These are phyloP conservation scores for Scenedesmus sp. DNA, from an alignment of 163 green algal genomes.

Conservation along the genomic window DNA sequence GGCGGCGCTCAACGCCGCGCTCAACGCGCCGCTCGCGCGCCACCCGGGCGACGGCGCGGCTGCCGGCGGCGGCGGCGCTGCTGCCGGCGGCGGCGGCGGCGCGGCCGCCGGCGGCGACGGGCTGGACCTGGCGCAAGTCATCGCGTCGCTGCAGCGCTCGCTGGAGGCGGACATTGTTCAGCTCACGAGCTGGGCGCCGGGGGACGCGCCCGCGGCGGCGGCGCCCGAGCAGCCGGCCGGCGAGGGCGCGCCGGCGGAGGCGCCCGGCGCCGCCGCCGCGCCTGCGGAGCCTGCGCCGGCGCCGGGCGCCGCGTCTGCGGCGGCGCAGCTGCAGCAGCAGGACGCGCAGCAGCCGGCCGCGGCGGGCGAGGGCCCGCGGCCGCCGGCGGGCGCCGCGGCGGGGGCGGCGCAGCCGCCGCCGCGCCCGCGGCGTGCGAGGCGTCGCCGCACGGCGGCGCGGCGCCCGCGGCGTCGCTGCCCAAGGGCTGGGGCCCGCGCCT, in stretches of 20 bases:
- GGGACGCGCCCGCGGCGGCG: neutral
- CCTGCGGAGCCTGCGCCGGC: neutral
- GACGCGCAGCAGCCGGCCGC: neutral
- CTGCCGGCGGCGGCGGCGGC: conserved; percentile 1
- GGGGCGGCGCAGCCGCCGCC: no score
- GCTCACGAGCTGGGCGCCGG: neutral
- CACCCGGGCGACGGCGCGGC: neutral
- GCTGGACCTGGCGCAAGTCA: conserved; percentile 9
- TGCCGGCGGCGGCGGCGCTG: neutral
- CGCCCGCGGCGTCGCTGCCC: neutral
- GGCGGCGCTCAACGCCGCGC: conserved; percentile 18
- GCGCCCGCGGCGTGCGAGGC: no score
- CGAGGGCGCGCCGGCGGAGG: neutral
- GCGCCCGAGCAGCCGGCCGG: neutral
- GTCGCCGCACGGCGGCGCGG: no score
- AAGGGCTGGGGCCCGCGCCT: conserved; percentile 30
- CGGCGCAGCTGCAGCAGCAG: conserved; percentile 4
- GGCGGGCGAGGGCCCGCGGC: no score
- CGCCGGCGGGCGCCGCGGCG: no score
- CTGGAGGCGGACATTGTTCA: conserved; percentile 25
- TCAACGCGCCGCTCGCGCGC: conserved; percentile 3
- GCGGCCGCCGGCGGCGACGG: neutral
- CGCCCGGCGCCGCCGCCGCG: neutral
- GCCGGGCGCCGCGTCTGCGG: neutral
- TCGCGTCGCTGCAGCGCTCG: conserved; percentile 13